phyloP scores from a whole-genome alignment of 805 yeast species.

The Lipomyces oligophaga region DNA sequence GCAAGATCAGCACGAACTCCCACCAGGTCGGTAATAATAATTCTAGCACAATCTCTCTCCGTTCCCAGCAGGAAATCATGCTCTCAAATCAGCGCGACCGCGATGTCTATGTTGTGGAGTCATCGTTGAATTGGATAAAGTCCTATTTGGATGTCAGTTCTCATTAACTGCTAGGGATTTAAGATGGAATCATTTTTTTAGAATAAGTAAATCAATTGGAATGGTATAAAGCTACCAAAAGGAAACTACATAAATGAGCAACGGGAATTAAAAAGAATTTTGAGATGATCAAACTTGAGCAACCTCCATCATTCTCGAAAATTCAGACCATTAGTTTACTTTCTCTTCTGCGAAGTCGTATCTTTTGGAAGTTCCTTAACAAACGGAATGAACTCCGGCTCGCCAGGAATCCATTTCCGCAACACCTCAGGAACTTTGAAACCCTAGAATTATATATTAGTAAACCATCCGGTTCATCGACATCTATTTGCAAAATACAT shows the following conservation, averaged over 20 bases:
- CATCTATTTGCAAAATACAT: neutral
- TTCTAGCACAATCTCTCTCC: too few relatives aligned
- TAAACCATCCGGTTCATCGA: neutral
- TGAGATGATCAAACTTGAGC: too few relatives aligned
- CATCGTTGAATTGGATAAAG: neutral
- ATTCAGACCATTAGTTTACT: constrained; percentile 1
- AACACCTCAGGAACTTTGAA: constrained; percentile 89
- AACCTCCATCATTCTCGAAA: too few relatives aligned
- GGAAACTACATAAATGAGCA: too few relatives aligned
- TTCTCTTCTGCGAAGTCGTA: constrained; percentile 73
- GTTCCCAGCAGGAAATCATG: constrained; percentile 1
- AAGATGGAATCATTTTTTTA: too few relatives aligned
- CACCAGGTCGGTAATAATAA: too few relatives aligned
- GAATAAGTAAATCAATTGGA: too few relatives aligned
- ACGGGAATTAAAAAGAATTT: too few relatives aligned
- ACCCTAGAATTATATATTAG: constrained; percentile 37
- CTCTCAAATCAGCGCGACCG: constrained; percentile 4
- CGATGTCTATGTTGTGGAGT: constrained; percentile 8
- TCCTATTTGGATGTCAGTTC: too few relatives aligned
- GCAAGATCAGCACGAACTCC: too few relatives aligned
- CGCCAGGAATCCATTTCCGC: constrained; percentile 96
- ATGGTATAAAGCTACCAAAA: too few relatives aligned
- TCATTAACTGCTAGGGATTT: too few relatives aligned
- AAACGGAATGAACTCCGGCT: constrained; percentile 93
- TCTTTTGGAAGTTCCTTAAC: constrained; percentile 90